A percentile compares a stretch with the other conserved stretches of the same genome.
These are phyloP conservation scores for Aspergillus wentii DNA, from an alignment of 495 filamentous ascomycete genomes.

Conservation along the genomic window DNA sequence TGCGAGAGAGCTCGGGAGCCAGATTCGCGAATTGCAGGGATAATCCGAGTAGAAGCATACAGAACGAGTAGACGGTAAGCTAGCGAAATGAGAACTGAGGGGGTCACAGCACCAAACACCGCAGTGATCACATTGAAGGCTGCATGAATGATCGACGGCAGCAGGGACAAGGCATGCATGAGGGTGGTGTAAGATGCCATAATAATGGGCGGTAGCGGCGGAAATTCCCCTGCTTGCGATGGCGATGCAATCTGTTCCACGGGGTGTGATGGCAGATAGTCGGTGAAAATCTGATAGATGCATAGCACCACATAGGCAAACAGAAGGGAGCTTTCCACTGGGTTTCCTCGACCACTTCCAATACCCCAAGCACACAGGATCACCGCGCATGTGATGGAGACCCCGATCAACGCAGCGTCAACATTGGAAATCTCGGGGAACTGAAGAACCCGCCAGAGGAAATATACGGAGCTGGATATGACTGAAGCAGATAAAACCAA, in stretches of 20 bases:
- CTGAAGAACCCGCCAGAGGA: constrained; percentile 88
- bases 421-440: constrained; percentile 92
- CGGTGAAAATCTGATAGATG: constrained; percentile 98
- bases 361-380: constrained; percentile 94
- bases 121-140: constrained; percentile 82
- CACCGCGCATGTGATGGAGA: constrained; percentile 82
- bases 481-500: constrained; percentile 83
- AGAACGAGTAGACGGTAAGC: constrained; percentile 89
- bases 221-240: constrained; percentile 69
- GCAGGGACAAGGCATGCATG: constrained; percentile 71
- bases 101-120: constrained; percentile 88
- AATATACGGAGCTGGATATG: constrained; percentile 91
- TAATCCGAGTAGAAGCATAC: constrained; percentile 93
- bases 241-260: constrained; percentile 50
- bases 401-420: constrained; percentile 91
- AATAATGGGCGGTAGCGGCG: constrained; percentile 89
- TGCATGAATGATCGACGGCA: constrained; percentile 80
- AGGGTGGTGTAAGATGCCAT: constrained; percentile 98
- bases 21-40: constrained; percentile 83
- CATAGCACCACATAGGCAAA: constrained; percentile 97
- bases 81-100: constrained; percentile 89
- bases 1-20: constrained; percentile 77
- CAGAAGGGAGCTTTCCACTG: constrained; percentile 89
- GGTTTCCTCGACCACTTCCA: constrained; percentile 88
- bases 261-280: constrained; percentile 76